Conservation (phyloP, 768 basidiomycete species). For the Cystofilobasidium macerans region DNA sequence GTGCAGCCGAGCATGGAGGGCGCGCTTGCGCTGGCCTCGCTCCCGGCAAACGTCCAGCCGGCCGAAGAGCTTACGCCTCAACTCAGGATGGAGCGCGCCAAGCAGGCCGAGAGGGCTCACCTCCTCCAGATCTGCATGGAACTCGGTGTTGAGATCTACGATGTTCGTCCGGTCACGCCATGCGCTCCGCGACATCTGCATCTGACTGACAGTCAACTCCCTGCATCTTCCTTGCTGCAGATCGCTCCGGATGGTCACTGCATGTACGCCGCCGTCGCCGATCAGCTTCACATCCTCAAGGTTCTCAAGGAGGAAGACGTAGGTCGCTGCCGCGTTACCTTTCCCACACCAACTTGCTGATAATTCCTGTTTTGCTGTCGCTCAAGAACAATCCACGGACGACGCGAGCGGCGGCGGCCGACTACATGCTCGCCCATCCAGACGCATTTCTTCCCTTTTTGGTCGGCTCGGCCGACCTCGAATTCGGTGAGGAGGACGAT, state of each 20-base stretch:
- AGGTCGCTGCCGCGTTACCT: background rate
- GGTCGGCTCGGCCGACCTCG: constrained; percentile 29
- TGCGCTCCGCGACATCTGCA: too few species aligned
- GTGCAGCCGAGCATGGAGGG: constrained; percentile 4
- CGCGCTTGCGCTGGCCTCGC: background rate
- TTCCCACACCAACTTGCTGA: background rate
- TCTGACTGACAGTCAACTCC: background rate
- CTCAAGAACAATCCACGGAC: constrained; percentile 50
- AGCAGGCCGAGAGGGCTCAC: constrained; percentile 23
- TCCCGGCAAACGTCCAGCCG: background rate
- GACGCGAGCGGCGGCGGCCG: constrained; percentile 59
- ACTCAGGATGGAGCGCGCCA: constrained; percentile 20
- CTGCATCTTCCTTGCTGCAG: constrained; percentile 40
- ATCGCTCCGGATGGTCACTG: constrained; percentile 93
- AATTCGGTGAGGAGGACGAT: constrained; percentile 5
- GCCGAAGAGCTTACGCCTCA: constrained; percentile 17
- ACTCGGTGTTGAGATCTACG: constrained; percentile 23
- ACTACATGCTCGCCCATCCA: constrained; percentile 68
- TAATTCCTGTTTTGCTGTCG: background rate
- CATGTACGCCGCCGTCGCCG: constrained; percentile 84
- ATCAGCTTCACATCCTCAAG: constrained; percentile 69
- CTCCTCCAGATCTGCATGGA: constrained; percentile 27
- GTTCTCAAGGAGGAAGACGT: constrained; percentile 46
- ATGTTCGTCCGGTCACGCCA: too few species aligned
- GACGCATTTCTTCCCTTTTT: constrained; percentile 91